These are phyloP conservation scores for Corchorus capsularis DNA, from an alignment of 345 rosid genomes.

Conservation along the genomic window DNA sequence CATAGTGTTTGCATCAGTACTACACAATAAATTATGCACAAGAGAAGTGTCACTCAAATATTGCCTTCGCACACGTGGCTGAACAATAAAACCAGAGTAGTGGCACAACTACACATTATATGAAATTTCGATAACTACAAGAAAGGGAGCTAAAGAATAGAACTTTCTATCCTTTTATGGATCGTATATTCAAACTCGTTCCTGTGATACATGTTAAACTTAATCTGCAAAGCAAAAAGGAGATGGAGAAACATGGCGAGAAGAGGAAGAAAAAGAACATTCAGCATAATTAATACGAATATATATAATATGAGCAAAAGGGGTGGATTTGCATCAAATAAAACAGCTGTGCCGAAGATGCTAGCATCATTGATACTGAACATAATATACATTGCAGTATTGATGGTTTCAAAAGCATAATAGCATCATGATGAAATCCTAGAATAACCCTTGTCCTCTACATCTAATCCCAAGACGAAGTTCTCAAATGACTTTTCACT, in stretches of 20 bases:
- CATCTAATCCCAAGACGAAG: background rate
- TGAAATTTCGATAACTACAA: background rate
- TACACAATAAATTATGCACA: background rate
- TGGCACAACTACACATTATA: background rate
- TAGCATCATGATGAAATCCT: background rate
- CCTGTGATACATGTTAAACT: background rate
- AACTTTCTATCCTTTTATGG: background rate
- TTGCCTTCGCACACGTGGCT: background rate
- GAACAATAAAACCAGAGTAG: background rate
- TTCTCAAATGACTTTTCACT: background rate
- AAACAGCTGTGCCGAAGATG: background rate
- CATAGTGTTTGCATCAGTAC: background rate
- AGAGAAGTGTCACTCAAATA: background rate
- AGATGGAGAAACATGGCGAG: background rate
- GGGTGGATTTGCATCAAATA: background rate
- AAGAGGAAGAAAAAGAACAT: background rate
- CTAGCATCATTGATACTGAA: slow-evolving; percentile 4
- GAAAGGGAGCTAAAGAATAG: background rate
- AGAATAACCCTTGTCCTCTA: background rate
- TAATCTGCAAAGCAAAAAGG: background rate
- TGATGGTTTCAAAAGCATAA: no score
- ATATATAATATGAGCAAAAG: background rate
- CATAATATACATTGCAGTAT: no score
- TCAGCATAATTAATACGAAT: background rate
- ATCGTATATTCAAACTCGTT: background rate